These are phyloP conservation scores for Grosmannia penicillata DNA, from an alignment of 2,329 filamentous ascomycete species.

Conservation along the genomic window DNA sequence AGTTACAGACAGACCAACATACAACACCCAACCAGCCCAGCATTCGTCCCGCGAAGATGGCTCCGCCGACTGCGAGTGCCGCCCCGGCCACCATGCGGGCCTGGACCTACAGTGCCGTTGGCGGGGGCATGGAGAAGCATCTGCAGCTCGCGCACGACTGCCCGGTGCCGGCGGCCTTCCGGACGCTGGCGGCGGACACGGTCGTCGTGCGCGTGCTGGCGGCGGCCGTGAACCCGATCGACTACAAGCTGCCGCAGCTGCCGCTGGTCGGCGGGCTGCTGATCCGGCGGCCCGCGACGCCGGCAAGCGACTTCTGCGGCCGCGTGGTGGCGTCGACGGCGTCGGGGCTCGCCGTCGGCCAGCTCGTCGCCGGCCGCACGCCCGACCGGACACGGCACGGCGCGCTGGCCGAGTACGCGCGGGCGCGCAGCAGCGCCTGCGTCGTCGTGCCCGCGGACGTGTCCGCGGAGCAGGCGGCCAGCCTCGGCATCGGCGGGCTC, in stretches of 20 bases:
- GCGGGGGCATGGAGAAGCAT: constrained; percentile 17
- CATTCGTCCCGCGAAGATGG: too few relatives aligned
- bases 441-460: constrained; percentile 8
- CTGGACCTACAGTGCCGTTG: constrained; percentile 10
- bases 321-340: constrained; percentile 20
- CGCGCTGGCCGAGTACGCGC: constrained; percentile 10
- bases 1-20: too few relatives aligned
- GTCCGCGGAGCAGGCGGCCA: constrained; percentile 11
- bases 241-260: constrained; percentile 31
- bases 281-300: constrained; percentile 24
- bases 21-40: too few relatives aligned
- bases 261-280: constrained; percentile 21
- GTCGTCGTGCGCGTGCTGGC: constrained; percentile 28
- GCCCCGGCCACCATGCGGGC: constrained; percentile 9
- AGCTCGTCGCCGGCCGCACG: constrained; percentile 11
- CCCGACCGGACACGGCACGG: constrained; percentile 6
- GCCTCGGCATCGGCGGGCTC: constrained; percentile 11
- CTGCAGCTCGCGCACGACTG: constrained; percentile 15
- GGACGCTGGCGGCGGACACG: constrained; percentile 11
- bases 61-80: too few relatives aligned
- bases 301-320: constrained; percentile 36
- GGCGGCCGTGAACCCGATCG: constrained; percentile 31
- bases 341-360: constrained; percentile 6
- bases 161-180: constrained; percentile 8
- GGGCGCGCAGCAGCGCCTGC: constrained; percentile 2